Conservation (phyloP, 495 filamentous ascomycete species). For the Penicillium coprophilum region DNA sequence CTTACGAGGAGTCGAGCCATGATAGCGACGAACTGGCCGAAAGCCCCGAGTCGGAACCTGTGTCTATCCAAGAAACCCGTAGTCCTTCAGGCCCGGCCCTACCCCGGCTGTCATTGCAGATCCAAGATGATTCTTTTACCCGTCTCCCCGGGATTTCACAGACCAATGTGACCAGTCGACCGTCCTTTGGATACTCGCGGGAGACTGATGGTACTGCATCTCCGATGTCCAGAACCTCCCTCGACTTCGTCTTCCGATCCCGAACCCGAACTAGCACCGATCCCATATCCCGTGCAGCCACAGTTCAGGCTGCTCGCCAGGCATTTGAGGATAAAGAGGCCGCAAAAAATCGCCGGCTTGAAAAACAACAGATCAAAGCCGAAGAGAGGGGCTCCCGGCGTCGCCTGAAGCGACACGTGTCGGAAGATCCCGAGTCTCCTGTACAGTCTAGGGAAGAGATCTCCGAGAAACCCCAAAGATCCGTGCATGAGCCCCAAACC, state of each 20-base stretch:
- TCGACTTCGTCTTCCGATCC: conserved; percentile 57
- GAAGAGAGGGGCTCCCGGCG: conserved; percentile 44
- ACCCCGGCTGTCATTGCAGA: conserved; percentile 42
- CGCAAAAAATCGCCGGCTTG: conserved; percentile 56
- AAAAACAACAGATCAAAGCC: conserved; percentile 54
- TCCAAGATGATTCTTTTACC: conserved; percentile 49
- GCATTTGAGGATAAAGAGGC: conserved; percentile 60
- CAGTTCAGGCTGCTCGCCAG: conserved; percentile 53
- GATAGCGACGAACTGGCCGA: conserved; percentile 48
- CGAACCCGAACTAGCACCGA: conserved; percentile 49
- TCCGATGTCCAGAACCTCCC: conserved; percentile 52
- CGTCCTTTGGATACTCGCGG: conserved; percentile 50
- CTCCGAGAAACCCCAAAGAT: conserved; percentile 17
- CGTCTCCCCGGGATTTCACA: conserved; percentile 51
- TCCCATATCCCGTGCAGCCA: conserved; percentile 52
- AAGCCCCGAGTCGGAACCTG: conserved; percentile 29
- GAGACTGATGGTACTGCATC: conserved; percentile 49
- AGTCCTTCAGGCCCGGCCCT: conserved; percentile 36
- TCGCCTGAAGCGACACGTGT: conserved; percentile 31
- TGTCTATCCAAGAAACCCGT: conserved; percentile 22
- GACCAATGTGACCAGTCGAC: conserved; percentile 51
- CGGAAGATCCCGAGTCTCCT: conserved; percentile 16
- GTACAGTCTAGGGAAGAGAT: conserved; percentile 14
- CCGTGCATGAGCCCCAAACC: conserved; percentile 1
- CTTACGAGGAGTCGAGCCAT: conserved; percentile 48